Evolutionary conservation across 2,329 filamentous ascomycete species (phyloP).

Genomic region (Hymenotorrendiella dingleyae): DNA sequence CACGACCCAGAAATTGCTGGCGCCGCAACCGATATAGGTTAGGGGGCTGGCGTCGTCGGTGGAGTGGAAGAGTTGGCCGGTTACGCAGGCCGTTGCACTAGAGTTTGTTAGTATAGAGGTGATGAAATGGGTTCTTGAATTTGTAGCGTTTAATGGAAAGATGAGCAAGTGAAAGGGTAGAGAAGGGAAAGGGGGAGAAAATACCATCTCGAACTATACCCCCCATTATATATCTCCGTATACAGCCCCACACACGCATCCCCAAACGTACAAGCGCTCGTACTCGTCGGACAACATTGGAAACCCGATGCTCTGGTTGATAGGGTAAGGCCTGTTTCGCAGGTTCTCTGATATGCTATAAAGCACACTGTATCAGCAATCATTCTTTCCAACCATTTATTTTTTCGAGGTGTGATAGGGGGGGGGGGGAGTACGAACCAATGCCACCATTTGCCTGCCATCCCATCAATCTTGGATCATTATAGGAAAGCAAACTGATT

Average conservation of each 20-base stretch:
- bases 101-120: too few species aligned
- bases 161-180: background rate
- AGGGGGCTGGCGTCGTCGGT: background rate
- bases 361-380: background rate
- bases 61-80: background rate
- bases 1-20: background rate
- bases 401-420: too few species aligned
- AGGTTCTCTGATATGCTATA: slow-evolving; percentile 3
- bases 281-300: background rate
- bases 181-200: too few species aligned
- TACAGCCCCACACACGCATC: background rate
- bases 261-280: background rate
- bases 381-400: background rate
- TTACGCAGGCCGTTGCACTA: background rate
- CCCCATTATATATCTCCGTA: background rate
- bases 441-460: too few species aligned
- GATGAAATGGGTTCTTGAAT: too few species aligned
- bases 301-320: background rate
- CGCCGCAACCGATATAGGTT: slow-evolving; percentile 2
- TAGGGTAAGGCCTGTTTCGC: background rate
- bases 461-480: too few species aligned
- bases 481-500: too few species aligned
- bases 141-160: too few species aligned
- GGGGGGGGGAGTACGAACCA: too few species aligned
- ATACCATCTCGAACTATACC: too few species aligned